Evolutionary conservation across 345 rosid species (phyloP).

Genomic region (Euphorbia tirucalli): DNA sequence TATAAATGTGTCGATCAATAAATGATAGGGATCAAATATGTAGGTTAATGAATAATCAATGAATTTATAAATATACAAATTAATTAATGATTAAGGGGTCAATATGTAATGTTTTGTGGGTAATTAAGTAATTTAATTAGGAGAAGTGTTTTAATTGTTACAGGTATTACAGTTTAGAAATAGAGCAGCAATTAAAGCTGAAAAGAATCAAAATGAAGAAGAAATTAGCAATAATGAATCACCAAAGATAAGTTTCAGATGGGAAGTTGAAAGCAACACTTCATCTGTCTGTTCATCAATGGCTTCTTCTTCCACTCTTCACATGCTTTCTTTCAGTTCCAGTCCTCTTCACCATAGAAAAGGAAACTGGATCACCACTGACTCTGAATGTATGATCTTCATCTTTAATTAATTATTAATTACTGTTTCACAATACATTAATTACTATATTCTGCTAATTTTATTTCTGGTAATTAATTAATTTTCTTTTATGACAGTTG

Average conservation of each 20-base stretch:
- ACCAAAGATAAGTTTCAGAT: conserved; percentile 66
- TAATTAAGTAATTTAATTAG: too few relatives aligned
- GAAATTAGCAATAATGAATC: conserved; percentile 47
- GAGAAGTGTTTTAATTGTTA: background rate
- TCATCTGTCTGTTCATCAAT: conserved; percentile 47
- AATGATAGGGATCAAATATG: too few relatives aligned
- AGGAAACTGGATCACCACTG: conserved; percentile 93
- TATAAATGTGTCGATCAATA: too few relatives aligned
- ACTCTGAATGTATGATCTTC: conserved; percentile 67
- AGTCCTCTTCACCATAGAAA: conserved; percentile 43
- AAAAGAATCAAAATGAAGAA: conserved; percentile 32
- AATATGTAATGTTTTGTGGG: too few relatives aligned
- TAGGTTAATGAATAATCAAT: too few relatives aligned
- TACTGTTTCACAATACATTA: background rate
- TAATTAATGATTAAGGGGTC: too few relatives aligned
- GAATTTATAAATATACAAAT: too few relatives aligned
- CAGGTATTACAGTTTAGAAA: conserved; percentile 52
- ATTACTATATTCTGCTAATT: too few relatives aligned
- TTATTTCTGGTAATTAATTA: too few relatives aligned
- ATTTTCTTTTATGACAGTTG: background rate
- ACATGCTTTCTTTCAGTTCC: conserved; percentile 39
- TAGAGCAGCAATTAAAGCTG: conserved; percentile 44
- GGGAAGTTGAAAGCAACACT: conserved; percentile 77
- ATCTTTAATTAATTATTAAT: background rate
- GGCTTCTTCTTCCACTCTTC: conserved; percentile 47